A percentile compares a stretch with the other conserved stretches of the same genome.
Evolutionary conservation across 2,329 filamentous ascomycete genomes (phyloP).

Genomic region (Trichoderma sp.): DNA sequence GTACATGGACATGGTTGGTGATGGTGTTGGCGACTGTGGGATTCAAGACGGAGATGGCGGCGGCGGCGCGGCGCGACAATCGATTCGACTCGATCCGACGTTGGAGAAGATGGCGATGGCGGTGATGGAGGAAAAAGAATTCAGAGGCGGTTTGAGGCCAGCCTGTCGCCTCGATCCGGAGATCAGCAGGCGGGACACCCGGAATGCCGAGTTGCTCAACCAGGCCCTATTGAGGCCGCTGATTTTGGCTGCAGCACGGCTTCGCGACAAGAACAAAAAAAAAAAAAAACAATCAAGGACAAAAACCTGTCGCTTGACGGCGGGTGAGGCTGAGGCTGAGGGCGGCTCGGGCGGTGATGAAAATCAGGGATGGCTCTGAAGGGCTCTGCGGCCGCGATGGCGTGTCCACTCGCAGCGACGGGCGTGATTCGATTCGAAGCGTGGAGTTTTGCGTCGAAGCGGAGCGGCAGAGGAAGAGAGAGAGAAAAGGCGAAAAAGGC

Average conservation of each 20-base stretch:
- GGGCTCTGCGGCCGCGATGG: neutral
- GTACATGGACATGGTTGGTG: constrained; percentile 72
- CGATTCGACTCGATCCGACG: constrained; percentile 1
- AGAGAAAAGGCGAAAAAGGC: constrained; percentile 21
- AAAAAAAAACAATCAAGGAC: neutral
- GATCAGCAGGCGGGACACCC: constrained; percentile 25
- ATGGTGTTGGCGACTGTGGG: neutral
- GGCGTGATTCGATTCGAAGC: constrained; percentile 20
- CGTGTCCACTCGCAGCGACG: constrained; percentile 10
- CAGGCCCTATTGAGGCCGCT: constrained; percentile 19
- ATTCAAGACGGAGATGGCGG: constrained; percentile 20
- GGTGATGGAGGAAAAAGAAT: neutral
- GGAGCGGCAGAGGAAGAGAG: constrained; percentile 12
- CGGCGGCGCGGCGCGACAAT: constrained; percentile 10
- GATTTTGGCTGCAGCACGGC: neutral
- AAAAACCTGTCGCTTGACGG: neutral
- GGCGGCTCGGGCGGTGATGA: constrained; percentile 7
- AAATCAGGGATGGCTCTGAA: constrained; percentile 11
- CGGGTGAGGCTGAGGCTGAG: constrained; percentile 13
- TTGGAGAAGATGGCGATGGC: neutral
- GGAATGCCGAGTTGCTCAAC: constrained; percentile 23
- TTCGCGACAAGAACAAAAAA: neutral
- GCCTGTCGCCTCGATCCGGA: constrained; percentile 24
- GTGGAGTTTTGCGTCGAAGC: constrained; percentile 1
- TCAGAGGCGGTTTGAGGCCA: constrained; percentile 16